Evolutionary conservation across 495 filamentous ascomycete genomes (phyloP).

Genomic region (Letharia lupina): DNA sequence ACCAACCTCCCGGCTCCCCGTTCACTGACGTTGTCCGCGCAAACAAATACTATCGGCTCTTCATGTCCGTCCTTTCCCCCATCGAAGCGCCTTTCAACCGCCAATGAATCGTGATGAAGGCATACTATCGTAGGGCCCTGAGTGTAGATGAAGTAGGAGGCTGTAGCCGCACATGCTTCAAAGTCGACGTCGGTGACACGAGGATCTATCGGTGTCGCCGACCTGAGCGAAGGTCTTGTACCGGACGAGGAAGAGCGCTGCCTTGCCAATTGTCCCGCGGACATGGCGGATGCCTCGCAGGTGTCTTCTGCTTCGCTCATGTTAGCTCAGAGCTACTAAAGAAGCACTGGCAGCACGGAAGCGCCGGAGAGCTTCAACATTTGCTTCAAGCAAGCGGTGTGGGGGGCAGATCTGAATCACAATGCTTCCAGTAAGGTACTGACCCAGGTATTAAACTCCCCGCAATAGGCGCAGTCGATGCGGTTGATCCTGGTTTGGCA

Average conservation of each 20-base stretch:
- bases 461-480: conserved; percentile 10
- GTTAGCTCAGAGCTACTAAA: conserved; percentile 6
- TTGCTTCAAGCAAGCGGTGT: neutral
- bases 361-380: conserved; percentile 10
- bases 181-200: conserved; percentile 50
- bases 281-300: conserved; percentile 37
- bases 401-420: neutral
- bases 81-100: conserved; percentile 79
- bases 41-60: conserved; percentile 72
- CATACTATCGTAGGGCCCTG: conserved; percentile 72
- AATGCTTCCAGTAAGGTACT: conserved; percentile 10
- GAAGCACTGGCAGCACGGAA: conserved; percentile 15
- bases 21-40: conserved; percentile 89
- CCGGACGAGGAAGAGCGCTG: conserved; percentile 54
- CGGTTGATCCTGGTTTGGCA: conserved; percentile 6
- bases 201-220: conserved; percentile 41
- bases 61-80: conserved; percentile 46
- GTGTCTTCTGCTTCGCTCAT: conserved; percentile 16
- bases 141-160: conserved; percentile 77
- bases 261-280: conserved; percentile 42
- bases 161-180: conserved; percentile 79
- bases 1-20: conserved; percentile 75
- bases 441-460: conserved; percentile 13
- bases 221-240: conserved; percentile 42
- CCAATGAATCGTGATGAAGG: conserved; percentile 83